Conservation (phyloP, 441 rosid species). For the Populus hybrid region DNA sequence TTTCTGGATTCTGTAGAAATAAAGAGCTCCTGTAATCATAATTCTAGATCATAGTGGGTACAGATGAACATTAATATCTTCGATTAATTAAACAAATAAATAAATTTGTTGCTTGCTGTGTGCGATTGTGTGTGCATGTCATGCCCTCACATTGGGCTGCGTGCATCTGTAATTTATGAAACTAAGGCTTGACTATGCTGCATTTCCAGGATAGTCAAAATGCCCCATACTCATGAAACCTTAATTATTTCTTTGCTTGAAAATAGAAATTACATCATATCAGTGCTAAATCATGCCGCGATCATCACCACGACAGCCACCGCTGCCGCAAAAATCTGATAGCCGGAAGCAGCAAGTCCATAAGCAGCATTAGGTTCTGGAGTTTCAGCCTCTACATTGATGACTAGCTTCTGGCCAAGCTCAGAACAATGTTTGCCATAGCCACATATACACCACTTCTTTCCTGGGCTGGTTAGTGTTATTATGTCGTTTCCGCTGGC, state of each 20-base stretch:
- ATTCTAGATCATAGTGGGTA: no score
- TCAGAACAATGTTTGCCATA: conserved; percentile 18
- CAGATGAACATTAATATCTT: no score
- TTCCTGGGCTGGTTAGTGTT: conserved; percentile 21
- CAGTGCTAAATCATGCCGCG: background rate
- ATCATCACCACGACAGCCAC: background rate
- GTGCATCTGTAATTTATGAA: no score
- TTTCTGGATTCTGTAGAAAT: no score
- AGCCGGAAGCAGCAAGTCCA: background rate
- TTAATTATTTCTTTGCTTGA: background rate
- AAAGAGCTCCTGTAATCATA: no score
- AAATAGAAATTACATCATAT: background rate
- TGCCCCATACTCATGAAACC: background rate
- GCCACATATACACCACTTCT: conserved; percentile 49
- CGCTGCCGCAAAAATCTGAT: conserved; percentile 9
- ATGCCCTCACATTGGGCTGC: no score
- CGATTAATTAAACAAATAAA: no score
- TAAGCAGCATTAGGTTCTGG: background rate
- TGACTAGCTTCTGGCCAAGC: conserved; percentile 30
- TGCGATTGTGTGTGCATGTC: no score
- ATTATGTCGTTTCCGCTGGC: conserved; percentile 32
- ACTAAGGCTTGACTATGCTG: no score
- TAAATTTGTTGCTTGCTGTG: no score
- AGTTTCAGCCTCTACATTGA: background rate
- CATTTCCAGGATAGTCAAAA: no score